Percentiles rank a stretch among this genome's conserved stretches.
These are phyloP conservation scores for Raffaelea albimanens DNA, from an alignment of 2,329 filamentous ascomycete species.

Conservation along the genomic window DNA sequence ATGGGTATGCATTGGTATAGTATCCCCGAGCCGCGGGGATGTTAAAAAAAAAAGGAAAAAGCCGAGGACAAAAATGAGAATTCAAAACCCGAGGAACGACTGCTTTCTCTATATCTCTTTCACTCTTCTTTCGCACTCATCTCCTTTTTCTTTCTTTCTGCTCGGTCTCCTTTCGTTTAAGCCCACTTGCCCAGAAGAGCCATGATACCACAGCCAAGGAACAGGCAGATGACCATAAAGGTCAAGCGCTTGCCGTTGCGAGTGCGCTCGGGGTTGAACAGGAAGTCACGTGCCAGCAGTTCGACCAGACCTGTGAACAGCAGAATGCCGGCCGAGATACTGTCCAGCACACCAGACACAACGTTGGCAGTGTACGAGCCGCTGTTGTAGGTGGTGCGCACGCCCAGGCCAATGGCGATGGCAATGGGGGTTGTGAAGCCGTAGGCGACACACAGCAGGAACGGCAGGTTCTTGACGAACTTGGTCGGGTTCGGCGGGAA, in stretches of 20 bases:
- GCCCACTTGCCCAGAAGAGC: constrained; percentile 81
- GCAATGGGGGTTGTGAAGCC: constrained; percentile 76
- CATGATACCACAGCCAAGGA: constrained; percentile 68
- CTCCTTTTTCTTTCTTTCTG: background rate
- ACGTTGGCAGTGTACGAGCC: constrained; percentile 51
- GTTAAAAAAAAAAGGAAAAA: too few relatives aligned
- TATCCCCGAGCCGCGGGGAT: too few relatives aligned
- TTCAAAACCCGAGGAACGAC: too few relatives aligned
- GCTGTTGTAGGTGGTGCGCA: constrained; percentile 55
- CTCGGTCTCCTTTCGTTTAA: too few relatives aligned
- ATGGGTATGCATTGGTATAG: too few relatives aligned
- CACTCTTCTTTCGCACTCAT: too few relatives aligned
- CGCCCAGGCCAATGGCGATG: constrained; percentile 74
- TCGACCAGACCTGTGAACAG: constrained; percentile 95
- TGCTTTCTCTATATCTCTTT: constrained; percentile 10
- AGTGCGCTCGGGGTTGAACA: constrained; percentile 85
- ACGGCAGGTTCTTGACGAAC: constrained; percentile 62
- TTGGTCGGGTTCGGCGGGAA: constrained; percentile 52
- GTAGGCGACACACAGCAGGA: constrained; percentile 61
- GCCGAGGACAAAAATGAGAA: too few relatives aligned
- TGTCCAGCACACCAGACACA: constrained; percentile 81
- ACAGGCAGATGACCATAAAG: constrained; percentile 63
- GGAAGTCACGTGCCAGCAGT: constrained; percentile 90
- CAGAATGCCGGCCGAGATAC: constrained; percentile 81
- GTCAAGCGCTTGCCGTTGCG: constrained; percentile 60